These are phyloP conservation scores for Ogataea wickerhamii DNA, from an alignment of 805 yeast genomes.

Conservation along the genomic window DNA sequence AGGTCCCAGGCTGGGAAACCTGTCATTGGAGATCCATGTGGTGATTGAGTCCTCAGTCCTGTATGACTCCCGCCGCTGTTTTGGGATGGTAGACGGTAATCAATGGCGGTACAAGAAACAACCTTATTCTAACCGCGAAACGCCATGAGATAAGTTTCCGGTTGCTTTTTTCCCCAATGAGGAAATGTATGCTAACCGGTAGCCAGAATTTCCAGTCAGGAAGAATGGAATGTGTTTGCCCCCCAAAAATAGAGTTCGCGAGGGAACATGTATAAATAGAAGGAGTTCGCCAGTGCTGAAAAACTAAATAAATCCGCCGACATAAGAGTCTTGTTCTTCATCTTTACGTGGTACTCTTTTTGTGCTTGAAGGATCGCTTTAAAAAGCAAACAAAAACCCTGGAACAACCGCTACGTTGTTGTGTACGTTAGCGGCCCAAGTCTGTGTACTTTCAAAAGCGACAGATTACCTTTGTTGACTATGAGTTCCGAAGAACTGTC, in stretches of 20 bases:
- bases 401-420: constrained; percentile 1
- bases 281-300: neutral
- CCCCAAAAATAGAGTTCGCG: neutral
- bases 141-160: neutral
- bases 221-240: neutral
- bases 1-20: no score
- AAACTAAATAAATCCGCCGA: no score
- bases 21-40: no score
- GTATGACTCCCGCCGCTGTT: no score
- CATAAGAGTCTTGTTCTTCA: neutral
- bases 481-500: constrained; percentile 9
- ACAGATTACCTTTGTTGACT: neutral
- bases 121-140: no score
- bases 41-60: no score
- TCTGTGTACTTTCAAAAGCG: neutral
- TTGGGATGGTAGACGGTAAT: no score
- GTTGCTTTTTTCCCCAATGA: neutral
- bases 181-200: neutral
- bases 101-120: no score
- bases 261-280: neutral
- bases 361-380: constrained; percentile 1
- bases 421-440: neutral
- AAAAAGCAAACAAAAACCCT: constrained; percentile 1
- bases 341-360: neutral
- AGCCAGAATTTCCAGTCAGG: neutral